Conservation (phyloP, 768 basidiomycete species). For the Lactarius deliciosus region DNA sequence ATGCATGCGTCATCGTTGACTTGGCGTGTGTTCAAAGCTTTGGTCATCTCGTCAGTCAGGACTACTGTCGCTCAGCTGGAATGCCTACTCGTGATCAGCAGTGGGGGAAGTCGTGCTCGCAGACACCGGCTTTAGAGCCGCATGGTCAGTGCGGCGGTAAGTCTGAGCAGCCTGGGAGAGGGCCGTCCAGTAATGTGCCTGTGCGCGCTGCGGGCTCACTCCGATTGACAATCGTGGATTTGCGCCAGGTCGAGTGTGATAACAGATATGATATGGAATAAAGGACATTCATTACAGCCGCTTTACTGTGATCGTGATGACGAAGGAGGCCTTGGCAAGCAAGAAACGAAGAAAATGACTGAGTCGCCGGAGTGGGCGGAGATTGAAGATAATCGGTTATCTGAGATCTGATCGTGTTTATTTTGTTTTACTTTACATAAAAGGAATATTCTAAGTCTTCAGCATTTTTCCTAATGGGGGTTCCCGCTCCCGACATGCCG, state of each 20-base stretch:
- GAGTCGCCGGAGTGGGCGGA: background rate
- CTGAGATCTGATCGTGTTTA: background rate
- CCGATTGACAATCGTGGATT: background rate
- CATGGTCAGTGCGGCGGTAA: background rate
- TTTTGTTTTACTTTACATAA: background rate
- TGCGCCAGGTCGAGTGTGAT: background rate
- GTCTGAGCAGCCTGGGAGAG: background rate
- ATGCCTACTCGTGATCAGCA: background rate
- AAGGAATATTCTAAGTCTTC: background rate
- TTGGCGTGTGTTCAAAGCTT: background rate
- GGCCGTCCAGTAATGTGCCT: background rate
- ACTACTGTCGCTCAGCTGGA: background rate
- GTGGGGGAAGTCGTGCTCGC: background rate
- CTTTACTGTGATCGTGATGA: background rate
- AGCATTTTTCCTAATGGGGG: too few relatives aligned
- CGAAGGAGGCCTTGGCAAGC: too few relatives aligned
- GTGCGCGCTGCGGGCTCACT: background rate
- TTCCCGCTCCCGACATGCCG: too few relatives aligned
- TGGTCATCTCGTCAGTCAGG: background rate
- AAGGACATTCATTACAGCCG: background rate
- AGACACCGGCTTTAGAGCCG: background rate
- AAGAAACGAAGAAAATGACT: too few relatives aligned
- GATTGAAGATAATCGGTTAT: background rate
- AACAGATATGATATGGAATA: background rate
- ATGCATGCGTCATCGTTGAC: background rate